Evolutionary conservation across 371 early-diverging fungal genomes (phyloP).

Genomic region (Encephalitozoon romaleae): DNA sequence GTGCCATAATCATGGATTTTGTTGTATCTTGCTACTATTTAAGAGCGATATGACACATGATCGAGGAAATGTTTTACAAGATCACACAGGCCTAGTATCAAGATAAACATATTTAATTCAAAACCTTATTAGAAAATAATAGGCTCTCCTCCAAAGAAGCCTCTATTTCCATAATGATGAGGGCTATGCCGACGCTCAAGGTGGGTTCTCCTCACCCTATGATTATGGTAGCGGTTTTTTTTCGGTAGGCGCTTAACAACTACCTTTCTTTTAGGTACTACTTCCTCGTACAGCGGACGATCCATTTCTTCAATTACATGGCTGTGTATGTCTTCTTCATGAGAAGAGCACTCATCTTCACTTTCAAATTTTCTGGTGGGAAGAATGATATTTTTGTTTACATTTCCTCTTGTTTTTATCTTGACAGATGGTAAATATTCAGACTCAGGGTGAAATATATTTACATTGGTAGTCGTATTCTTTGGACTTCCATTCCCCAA

Average conservation of each 20-base stretch:
- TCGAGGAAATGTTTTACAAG: background rate
- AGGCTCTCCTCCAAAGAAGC: background rate
- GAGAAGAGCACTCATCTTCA: background rate
- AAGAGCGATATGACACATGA: background rate
- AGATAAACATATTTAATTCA: background rate
- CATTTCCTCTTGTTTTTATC: background rate
- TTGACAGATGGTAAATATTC: background rate
- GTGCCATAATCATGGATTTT: background rate
- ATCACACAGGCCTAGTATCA: background rate
- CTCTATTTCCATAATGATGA: background rate
- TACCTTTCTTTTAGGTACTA: background rate
- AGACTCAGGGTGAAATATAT: background rate
- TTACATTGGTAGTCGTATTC: slow-evolving; percentile 1
- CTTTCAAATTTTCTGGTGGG: background rate
- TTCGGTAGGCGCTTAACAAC: background rate
- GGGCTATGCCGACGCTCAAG: background rate
- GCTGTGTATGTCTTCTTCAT: background rate
- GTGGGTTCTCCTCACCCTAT: background rate
- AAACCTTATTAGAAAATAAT: background rate
- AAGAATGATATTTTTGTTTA: background rate
- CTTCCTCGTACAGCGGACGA: background rate
- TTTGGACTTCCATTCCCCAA: background rate
- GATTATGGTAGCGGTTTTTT: background rate
- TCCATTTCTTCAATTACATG: background rate
- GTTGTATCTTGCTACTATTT: background rate